Evolutionary conservation across 345 rosid species (phyloP).

Genomic region (Aquilaria malaccensis): DNA sequence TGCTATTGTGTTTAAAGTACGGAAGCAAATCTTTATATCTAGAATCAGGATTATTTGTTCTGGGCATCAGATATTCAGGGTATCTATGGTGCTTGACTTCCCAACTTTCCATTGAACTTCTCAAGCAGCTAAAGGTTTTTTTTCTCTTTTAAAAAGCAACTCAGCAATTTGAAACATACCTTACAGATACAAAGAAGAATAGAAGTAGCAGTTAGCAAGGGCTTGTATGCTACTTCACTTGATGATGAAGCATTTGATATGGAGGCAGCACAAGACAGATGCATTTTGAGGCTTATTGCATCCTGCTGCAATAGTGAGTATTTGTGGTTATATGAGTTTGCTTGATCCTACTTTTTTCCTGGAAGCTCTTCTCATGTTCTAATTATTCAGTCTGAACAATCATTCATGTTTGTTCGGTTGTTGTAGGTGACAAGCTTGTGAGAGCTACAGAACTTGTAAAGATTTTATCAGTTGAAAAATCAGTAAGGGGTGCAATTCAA

Average conservation of each 20-base stretch:
- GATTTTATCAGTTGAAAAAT: constrained; percentile 69
- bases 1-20: neutral
- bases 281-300: constrained; percentile 81
- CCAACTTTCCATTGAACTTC: neutral
- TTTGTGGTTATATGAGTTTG: neutral
- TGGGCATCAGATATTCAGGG: constrained; percentile 1
- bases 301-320: constrained; percentile 89
- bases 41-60: neutral
- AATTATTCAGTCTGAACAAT: neutral
- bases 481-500: constrained; percentile 84
- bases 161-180: neutral
- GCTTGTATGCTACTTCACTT: constrained; percentile 48
- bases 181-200: constrained; percentile 63
- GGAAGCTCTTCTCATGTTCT: neutral
- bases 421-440: constrained; percentile 74
- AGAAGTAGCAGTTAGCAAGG: constrained; percentile 41
- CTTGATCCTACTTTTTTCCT: neutral
- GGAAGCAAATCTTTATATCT: neutral
- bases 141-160: neutral
- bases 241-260: constrained; percentile 76
- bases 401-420: constrained; percentile 1
- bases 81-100: neutral
- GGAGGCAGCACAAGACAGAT: constrained; percentile 87
- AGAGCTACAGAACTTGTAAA: constrained; percentile 78
- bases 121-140: neutral